These are phyloP conservation scores for Neurospora sublineolata DNA, from an alignment of 495 filamentous ascomycete species.

Conservation along the genomic window DNA sequence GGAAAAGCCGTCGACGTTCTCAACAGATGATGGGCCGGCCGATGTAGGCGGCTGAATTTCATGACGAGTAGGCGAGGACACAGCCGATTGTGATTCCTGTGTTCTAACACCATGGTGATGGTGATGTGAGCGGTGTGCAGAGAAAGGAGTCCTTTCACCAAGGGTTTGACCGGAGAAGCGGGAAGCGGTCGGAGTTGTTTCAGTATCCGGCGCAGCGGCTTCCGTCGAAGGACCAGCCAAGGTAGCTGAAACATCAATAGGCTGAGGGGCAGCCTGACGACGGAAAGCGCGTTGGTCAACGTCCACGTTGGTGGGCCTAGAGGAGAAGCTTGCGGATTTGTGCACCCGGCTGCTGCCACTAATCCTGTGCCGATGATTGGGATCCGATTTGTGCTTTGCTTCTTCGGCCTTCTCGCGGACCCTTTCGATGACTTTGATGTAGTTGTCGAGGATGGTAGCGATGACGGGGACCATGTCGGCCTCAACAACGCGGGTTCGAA, in stretches of 20 bases:
- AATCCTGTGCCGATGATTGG: slow-evolving; percentile 33
- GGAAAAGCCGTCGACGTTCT: slow-evolving; percentile 61
- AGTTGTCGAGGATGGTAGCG: slow-evolving; percentile 97
- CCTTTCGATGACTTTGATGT: slow-evolving; percentile 90
- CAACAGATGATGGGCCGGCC: slow-evolving; percentile 55
- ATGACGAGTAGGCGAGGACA: slow-evolving; percentile 41
- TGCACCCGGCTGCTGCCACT: slow-evolving; percentile 30
- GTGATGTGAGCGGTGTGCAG: slow-evolving; percentile 41
- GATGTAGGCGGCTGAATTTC: slow-evolving; percentile 56
- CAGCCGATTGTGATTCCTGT: slow-evolving; percentile 48
- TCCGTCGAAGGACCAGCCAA: slow-evolving; percentile 35
- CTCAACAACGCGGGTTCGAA: slow-evolving; percentile 90
- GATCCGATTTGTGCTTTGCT: slow-evolving; percentile 39
- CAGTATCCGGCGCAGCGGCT: slow-evolving; percentile 24
- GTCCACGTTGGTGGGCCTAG: slow-evolving; percentile 36
- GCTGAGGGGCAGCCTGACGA: slow-evolving; percentile 34
- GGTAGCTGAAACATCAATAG: slow-evolving; percentile 34
- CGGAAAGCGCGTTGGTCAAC: slow-evolving; percentile 35
- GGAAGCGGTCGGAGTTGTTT: slow-evolving; percentile 53
- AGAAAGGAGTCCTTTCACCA: slow-evolving; percentile 60
- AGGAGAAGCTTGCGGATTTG: slow-evolving; percentile 36
- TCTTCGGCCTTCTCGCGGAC: slow-evolving; percentile 74
- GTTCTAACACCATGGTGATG: slow-evolving; percentile 50
- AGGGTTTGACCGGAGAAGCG: slow-evolving; percentile 58
- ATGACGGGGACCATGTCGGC: slow-evolving; percentile 99